Percentiles rank a stretch among this genome's conserved stretches.
Conservation (phyloP, 2,329 filamentous ascomycete genomes). For the Botryosphaeria agaves region DNA sequence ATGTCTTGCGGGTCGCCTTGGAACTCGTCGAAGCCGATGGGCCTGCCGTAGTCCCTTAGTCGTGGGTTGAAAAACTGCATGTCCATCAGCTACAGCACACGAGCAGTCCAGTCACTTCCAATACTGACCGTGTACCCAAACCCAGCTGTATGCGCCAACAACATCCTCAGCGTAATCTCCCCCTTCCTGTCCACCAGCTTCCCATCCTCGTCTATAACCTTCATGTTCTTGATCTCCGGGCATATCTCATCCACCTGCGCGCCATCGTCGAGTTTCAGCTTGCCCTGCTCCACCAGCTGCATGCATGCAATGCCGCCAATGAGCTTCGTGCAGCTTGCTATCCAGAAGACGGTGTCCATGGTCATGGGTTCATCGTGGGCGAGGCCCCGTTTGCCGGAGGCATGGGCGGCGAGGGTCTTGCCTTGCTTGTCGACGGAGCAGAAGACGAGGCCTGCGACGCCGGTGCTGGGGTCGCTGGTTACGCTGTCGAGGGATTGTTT, state of each 20-base stretch:
- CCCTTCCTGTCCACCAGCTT: constrained; percentile 23
- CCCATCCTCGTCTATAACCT: constrained; percentile 22
- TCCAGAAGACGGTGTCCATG: constrained; percentile 42
- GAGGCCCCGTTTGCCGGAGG: constrained; percentile 23
- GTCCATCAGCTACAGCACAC: too few species aligned
- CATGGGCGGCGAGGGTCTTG: constrained; percentile 21
- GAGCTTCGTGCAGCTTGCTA: constrained; percentile 33
- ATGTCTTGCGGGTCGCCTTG: constrained; percentile 35
- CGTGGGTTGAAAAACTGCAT: constrained; percentile 30
- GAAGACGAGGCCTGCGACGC: constrained; percentile 27
- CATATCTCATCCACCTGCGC: constrained; percentile 20
- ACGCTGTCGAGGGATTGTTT: constrained; percentile 16
- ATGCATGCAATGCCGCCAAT: constrained; percentile 24
- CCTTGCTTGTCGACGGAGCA: constrained; percentile 27
- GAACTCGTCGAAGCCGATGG: constrained; percentile 40
- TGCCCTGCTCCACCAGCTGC: constrained; percentile 28
- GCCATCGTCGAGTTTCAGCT: constrained; percentile 23
- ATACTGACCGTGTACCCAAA: constrained; percentile 31
- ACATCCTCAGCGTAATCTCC: constrained; percentile 32
- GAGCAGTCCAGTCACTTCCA: too few species aligned
- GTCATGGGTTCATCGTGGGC: constrained; percentile 34
- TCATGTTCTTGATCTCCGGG: constrained; percentile 24
- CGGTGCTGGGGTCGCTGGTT: constrained; percentile 7
- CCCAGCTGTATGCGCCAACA: constrained; percentile 31
- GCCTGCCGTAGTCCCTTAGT: constrained; percentile 24